Percentiles rank a stretch among this genome's conserved stretches.
Conservation (phyloP, 2,329 filamentous ascomycete species). For the Aspergillus alliaceus region DNA sequence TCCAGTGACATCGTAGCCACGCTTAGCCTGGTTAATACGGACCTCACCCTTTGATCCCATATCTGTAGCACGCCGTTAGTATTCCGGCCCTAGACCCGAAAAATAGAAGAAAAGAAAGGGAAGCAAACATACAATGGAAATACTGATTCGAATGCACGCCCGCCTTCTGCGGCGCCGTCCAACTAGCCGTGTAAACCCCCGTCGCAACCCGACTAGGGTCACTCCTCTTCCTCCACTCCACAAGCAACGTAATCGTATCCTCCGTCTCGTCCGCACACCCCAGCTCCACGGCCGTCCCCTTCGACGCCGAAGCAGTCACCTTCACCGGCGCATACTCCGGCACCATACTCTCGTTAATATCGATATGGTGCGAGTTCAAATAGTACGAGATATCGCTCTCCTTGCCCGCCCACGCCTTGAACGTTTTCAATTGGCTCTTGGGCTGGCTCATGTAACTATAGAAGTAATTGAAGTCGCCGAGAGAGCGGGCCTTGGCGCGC, state of each 20-base stretch:
- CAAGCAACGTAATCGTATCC: constrained; percentile 88
- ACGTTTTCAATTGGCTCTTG: constrained; percentile 88
- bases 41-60: constrained; percentile 82
- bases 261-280: constrained; percentile 81
- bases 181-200: constrained; percentile 88
- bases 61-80: constrained; percentile 41
- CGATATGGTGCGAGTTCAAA: constrained; percentile 91
- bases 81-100: not conserved
- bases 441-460: constrained; percentile 96
- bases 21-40: constrained; percentile 87
- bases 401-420: constrained; percentile 89
- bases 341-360: constrained; percentile 91
- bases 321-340: constrained; percentile 74
- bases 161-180: constrained; percentile 89
- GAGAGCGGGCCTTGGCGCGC: constrained; percentile 68
- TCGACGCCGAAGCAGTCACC: constrained; percentile 76
- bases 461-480: constrained; percentile 98
- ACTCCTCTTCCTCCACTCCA: constrained; percentile 78
- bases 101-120: not conserved
- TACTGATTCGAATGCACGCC: constrained; percentile 97
- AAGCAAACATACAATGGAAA: constrained; percentile 67
- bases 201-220: constrained; percentile 72
- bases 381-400: constrained; percentile 96
- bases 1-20: constrained; percentile 91
- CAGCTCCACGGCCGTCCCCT: constrained; percentile 73